phyloP scores from a whole-genome alignment of 495 filamentous ascomycete genomes.

The Daldinia childiae region DNA sequence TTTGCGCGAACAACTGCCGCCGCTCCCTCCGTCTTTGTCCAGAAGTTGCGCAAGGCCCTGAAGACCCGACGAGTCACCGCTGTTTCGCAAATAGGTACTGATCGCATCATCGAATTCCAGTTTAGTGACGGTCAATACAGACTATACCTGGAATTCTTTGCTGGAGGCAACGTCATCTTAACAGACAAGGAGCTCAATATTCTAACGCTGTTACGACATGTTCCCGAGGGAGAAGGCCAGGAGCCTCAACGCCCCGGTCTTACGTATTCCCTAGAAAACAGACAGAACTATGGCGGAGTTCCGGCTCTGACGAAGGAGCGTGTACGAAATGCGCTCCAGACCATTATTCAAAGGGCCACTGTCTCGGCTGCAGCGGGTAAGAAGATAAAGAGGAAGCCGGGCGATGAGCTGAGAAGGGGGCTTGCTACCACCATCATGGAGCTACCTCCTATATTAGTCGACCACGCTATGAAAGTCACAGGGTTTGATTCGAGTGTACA shows the following conservation, averaged over 20 bases:
- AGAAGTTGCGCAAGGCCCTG: slow-evolving; percentile 83
- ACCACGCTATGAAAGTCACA: slow-evolving; percentile 79
- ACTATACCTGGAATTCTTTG: slow-evolving; percentile 95
- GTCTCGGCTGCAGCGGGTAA: slow-evolving; percentile 62
- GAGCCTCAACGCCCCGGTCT: slow-evolving; percentile 80
- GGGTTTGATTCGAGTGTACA: slow-evolving; percentile 72
- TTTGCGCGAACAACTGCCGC: slow-evolving; percentile 87
- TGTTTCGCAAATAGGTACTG: slow-evolving; percentile 87
- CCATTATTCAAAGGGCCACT: slow-evolving; percentile 64
- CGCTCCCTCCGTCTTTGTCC: slow-evolving; percentile 83
- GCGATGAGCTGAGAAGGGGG: slow-evolving; percentile 78
- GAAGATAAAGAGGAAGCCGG: slow-evolving; percentile 77
- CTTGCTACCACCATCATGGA: slow-evolving; percentile 85
- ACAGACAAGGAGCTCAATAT: slow-evolving; percentile 84
- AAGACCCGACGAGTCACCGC: slow-evolving; percentile 85
- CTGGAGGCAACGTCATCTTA: slow-evolving; percentile 89
- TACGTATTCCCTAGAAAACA: slow-evolving; percentile 79
- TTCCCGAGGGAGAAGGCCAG: slow-evolving; percentile 74
- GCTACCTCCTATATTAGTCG: slow-evolving; percentile 83
- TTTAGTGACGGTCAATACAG: slow-evolving; percentile 92
- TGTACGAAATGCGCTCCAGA: slow-evolving; percentile 73
- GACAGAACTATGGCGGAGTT: slow-evolving; percentile 81
- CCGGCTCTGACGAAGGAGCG: slow-evolving; percentile 77
- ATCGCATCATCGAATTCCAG: slow-evolving; percentile 89
- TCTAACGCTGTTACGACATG: slow-evolving; percentile 80